Base-by-base conservation (phyloP, 2,329 filamentous ascomycete genomes). In the Allantophomopsis cytisporea region DNA sequence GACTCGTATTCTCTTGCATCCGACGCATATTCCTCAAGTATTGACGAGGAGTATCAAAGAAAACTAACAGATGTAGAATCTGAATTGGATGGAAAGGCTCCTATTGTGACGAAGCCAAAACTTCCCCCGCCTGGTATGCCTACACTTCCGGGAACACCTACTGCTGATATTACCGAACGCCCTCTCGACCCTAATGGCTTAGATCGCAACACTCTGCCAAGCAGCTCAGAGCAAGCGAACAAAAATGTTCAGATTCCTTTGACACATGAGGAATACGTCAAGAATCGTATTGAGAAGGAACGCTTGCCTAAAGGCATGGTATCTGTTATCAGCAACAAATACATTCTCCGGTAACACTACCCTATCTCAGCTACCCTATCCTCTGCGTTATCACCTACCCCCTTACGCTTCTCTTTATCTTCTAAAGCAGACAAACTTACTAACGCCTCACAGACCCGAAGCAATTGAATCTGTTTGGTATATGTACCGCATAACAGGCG, bases 401-500 rank as follows among this genome's bases (percentile, higher is more conserved):
- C 23, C 23, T 28, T 28, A 8, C 5, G 5, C 20, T 8, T 21
- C 5, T 28, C 23, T 3, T 28, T 20, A 20, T 20, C 7, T 7
- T 36, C 52, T 45, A 12, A 12, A 10, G 36, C 18, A 14, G 5
- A 43, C 11, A 51, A 21, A 15, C 21, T 36, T 39, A 21, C 34
- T 52, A 42, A 51, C 7, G 15, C 12, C 12, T 28, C 51, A 51
- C 46, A 83, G 82, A 16, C 84, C 85, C 15, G 86, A 94, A 63
- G 84, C 83, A 1, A 87, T 94, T 49, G 86, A 94, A 53, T 86
- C 80, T 1, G 77, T 93, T 12, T 93, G 86, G 71, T 83, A 88
- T 61, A 80, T 93, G 66, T 91, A 93, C 62, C 83, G 87, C 54
- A 85, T 93, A 59, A 93, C 85, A 0, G 87, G 85, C 36, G 81